Evolutionary conservation across 306 rosid species (phyloP).

Genomic region (Vigna radiata): DNA sequence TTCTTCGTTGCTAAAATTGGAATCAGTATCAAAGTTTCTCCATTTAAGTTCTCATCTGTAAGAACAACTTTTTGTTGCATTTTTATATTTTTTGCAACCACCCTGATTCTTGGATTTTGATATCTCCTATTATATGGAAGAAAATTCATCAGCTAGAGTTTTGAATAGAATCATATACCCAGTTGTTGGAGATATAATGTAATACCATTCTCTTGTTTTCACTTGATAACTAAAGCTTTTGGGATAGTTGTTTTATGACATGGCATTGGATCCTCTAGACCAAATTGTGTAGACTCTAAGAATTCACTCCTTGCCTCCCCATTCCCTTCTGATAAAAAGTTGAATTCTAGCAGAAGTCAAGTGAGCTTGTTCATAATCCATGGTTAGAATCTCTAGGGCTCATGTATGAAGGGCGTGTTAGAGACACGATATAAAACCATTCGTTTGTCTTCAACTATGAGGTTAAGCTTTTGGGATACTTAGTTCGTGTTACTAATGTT

Average conservation of each 20-base stretch:
- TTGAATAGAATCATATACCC: constrained; percentile 2
- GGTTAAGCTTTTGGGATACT: neutral
- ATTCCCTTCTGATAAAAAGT: neutral
- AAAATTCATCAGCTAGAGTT: neutral
- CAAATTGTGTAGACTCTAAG: neutral
- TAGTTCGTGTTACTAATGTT: neutral
- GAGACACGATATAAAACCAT: neutral
- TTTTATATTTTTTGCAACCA: neutral
- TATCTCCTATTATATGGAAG: neutral
- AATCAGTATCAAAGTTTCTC: neutral
- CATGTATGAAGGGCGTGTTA: neutral
- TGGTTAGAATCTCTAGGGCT: neutral
- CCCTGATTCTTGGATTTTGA: constrained; percentile 15
- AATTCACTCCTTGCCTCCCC: neutral
- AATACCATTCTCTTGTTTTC: neutral
- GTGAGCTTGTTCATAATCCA: neutral
- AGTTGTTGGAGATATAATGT: neutral
- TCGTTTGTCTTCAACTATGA: neutral
- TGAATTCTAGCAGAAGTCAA: neutral
- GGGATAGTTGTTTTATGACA: neutral
- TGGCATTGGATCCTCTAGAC: neutral
- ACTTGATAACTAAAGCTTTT: neutral
- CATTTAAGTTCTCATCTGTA: neutral
- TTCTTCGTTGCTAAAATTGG: neutral
- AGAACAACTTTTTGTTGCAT: neutral